Evolutionary conservation across 441 rosid species (phyloP).

Genomic region (Pelargonium myrrhifolium): DNA sequence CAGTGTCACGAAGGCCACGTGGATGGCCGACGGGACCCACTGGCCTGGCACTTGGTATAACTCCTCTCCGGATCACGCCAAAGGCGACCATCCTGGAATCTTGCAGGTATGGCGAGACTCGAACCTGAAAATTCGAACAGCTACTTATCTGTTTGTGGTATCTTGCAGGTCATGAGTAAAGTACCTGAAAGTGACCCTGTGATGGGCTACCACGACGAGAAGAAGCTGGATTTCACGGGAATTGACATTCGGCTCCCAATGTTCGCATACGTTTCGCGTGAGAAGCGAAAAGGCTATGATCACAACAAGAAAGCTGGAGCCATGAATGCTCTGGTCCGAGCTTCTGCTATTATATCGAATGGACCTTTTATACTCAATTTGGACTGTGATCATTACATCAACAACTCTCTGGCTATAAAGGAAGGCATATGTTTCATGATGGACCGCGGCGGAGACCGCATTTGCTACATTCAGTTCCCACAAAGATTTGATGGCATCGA

Average conservation of each 20-base stretch:
- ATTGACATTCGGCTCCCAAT: conserved; percentile 67
- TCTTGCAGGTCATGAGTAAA: conserved; percentile 45
- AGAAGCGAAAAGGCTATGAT: conserved; percentile 75
- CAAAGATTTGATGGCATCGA: conserved; percentile 94
- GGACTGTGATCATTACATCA: conserved; percentile 79
- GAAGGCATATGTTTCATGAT: conserved; percentile 98
- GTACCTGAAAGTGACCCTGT: conserved; percentile 53
- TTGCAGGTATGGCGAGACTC: too few species aligned
- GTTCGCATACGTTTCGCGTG: conserved; percentile 73
- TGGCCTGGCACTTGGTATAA: conserved; percentile 91
- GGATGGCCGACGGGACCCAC: conserved; percentile 92
- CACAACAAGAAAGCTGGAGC: conserved; percentile 93
- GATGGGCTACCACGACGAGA: conserved; percentile 39
- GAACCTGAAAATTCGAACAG: too few species aligned
- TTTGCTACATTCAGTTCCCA: conserved; percentile 81
- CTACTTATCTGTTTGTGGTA: too few species aligned
- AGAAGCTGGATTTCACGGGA: conserved; percentile 54
- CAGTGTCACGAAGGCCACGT: conserved; percentile 64
- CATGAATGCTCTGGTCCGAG: conserved; percentile 78
- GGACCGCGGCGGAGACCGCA: conserved; percentile 71
- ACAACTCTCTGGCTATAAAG: conserved; percentile 64
- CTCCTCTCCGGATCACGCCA: conserved; percentile 55
- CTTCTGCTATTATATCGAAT: conserved; percentile 80
- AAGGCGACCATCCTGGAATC: conserved; percentile 80
- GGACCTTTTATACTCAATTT: conserved; percentile 83